Evolutionary conservation across 2,329 filamentous ascomycete genomes (phyloP).

Genomic region (Fusarium napiforme): DNA sequence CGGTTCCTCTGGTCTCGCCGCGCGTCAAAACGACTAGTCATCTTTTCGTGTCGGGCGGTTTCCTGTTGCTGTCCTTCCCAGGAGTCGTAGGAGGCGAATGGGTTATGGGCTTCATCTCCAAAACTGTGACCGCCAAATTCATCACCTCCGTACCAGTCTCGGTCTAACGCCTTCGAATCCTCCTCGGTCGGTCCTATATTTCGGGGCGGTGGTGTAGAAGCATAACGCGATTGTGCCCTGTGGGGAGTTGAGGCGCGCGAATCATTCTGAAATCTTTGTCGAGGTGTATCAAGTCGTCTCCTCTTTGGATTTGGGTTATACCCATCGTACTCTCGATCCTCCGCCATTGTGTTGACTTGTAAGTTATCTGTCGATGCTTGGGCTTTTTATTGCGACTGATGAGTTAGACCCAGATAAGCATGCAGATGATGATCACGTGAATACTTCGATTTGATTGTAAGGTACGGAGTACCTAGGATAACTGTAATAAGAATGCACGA

Average conservation of each 20-base stretch:
- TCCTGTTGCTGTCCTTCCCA: conserved; percentile 84
- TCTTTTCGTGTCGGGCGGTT: conserved; percentile 80
- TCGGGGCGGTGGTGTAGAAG: conserved; percentile 51
- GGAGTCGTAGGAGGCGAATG: conserved; percentile 82
- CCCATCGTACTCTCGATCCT: conserved; percentile 52
- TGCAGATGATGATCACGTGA: conserved; percentile 6
- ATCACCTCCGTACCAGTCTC: conserved; percentile 93
- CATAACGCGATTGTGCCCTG: conserved; percentile 52
- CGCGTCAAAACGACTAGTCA: conserved; percentile 74
- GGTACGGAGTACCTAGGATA: not conserved
- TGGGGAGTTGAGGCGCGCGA: conserved; percentile 50
- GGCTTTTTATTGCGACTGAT: not conserved
- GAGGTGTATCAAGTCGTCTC: conserved; percentile 50
- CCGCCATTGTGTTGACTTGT: conserved; percentile 45
- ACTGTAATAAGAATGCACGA: not conserved
- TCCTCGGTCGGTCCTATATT: conserved; percentile 69
- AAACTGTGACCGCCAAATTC: conserved; percentile 84
- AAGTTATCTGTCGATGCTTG: not conserved
- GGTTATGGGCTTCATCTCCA: conserved; percentile 92
- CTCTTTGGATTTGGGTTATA: conserved; percentile 56
- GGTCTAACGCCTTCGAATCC: conserved; percentile 80
- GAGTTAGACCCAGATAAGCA: conserved; percentile 1
- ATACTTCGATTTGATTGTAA: not conserved
- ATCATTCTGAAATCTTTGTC: conserved; percentile 47
- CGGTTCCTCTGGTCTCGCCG: conserved; percentile 86